Base-by-base conservation (phyloP, 352 stramenopile genomes). In the Phytophthora tentaculata region DNA sequence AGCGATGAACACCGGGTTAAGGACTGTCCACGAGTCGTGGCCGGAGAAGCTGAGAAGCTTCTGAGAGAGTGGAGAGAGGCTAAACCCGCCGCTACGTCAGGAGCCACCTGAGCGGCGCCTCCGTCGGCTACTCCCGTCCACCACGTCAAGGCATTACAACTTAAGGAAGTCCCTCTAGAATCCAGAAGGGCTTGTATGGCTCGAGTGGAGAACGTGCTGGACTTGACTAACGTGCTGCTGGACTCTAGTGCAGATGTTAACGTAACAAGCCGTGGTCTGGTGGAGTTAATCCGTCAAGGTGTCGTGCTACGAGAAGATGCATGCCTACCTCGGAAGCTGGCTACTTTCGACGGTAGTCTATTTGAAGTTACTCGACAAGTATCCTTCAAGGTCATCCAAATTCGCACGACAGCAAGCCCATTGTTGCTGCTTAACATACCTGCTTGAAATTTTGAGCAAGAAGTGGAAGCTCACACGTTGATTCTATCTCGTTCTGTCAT, bases 31-130 rank as follows among this genome's bases (percentile, higher is more conserved):
- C 37, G 22, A 8, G 37, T 10, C 0, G 14, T 16, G 26, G 2
- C 29, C 8, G 41, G 51, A 1, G 51, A 61, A 24, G 60, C 29
- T 1, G 60, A 67, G 9, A 20, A 20, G 2, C 43, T 67, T 5
- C 43, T 56, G 7, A 26, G 60, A 3, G 60, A 61, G 10, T 67
- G 60, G 51, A 22, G 60, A 10, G 51, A 67, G n/a, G n/a, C n/a
- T n/a, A n/a, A 61, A 67, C 1, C 5, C 29, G 3, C 13, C n/a
- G n/a, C n/a, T n/a, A n/a, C n/a, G n/a, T n/a, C n/a, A n/a, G n/a
- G n/a, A n/a, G 8, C 8, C 8, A 13, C 13, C 29, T 2, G 29
- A 13, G 5, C 41, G 1, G n/a, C 17, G n/a, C n/a, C n/a, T 1
- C n/a, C n/a, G n/a, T n/a, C n/a, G n/a, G 6, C 20, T 51, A 8